Evolutionary conservation across 345 rosid species (phyloP).

Genomic region (Gossypium ekmanianum): DNA sequence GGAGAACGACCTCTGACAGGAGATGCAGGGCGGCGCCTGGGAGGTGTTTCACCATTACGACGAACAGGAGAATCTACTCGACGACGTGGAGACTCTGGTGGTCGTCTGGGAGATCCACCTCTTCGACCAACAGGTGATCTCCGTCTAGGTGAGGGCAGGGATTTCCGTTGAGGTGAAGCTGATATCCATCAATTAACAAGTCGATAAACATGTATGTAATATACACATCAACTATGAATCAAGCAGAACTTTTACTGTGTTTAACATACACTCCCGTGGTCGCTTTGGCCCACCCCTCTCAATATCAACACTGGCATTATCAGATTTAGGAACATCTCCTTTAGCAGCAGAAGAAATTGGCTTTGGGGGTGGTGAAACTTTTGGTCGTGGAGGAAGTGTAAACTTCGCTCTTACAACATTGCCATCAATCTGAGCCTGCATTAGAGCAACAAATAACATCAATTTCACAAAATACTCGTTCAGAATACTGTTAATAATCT

Average conservation of each 20-base stretch:
- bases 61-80: slow-evolving; percentile 68
- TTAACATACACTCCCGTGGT: slow-evolving; percentile 33
- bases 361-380: slow-evolving; percentile 64
- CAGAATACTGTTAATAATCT: background rate
- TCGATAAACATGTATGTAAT: background rate
- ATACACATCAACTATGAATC: too few species aligned
- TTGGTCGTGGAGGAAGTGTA: slow-evolving; percentile 70
- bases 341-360: slow-evolving; percentile 54
- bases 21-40: slow-evolving; percentile 60
- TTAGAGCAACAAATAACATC: slow-evolving; percentile 18
- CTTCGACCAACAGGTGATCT: slow-evolving; percentile 63
- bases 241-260: background rate
- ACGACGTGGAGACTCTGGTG: slow-evolving; percentile 71
- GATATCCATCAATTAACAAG: slow-evolving; percentile 17
- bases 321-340: slow-evolving; percentile 60
- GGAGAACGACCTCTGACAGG: slow-evolving; percentile 81
- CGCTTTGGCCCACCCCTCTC: slow-evolving; percentile 75
- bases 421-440: slow-evolving; percentile 97
- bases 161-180: slow-evolving; percentile 74
- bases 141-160: slow-evolving; percentile 60
- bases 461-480: background rate
- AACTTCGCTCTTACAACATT: slow-evolving; percentile 68
- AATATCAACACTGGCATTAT: slow-evolving; percentile 44
- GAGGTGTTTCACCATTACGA: slow-evolving; percentile 70
- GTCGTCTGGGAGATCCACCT: slow-evolving; percentile 82